A percentile compares a stretch with the other conserved stretches of the same genome.
Evolutionary conservation across 805 yeast species (phyloP).

Genomic region (Candida suzukii): DNA sequence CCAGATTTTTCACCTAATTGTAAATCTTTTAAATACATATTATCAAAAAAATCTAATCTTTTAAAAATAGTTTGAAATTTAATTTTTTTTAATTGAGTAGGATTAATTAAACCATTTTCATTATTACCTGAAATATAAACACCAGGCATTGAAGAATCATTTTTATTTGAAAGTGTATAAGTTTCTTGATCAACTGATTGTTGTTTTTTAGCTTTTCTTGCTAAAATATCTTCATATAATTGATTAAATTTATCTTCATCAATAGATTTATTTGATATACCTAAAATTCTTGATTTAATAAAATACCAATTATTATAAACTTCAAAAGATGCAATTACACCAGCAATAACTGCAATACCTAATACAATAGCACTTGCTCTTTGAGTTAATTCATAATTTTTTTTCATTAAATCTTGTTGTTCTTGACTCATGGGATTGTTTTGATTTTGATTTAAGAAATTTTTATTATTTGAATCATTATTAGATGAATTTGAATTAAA

Average conservation of each 20-base stretch:
- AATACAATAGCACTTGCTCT: conserved; percentile 35
- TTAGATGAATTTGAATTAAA: no score
- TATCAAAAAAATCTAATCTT: conserved; percentile 59
- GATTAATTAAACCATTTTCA: conserved; percentile 25
- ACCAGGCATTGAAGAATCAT: conserved; percentile 42
- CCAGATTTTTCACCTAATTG: conserved; percentile 41
- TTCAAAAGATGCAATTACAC: conserved; percentile 34
- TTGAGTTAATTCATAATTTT: conserved; percentile 33
- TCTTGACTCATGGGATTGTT: neutral
- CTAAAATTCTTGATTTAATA: conserved; percentile 27
- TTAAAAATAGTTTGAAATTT: conserved; percentile 44
- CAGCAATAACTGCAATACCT: conserved; percentile 34
- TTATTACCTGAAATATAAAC: conserved; percentile 62
- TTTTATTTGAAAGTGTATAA: conserved; percentile 24
- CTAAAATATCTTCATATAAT: conserved; percentile 25
- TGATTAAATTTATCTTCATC: conserved; percentile 31
- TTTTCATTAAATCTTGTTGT: conserved; percentile 9
- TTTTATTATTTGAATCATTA: no score
- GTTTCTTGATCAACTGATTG: conserved; percentile 11
- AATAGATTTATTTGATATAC: conserved; percentile 10
- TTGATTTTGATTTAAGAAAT: neutral
- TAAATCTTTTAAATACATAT: conserved; percentile 49
- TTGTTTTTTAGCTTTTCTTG: conserved; percentile 13
- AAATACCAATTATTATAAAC: conserved; percentile 31
- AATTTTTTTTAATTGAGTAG: conserved; percentile 9